Conservation (phyloP, 2,329 filamentous ascomycete species). For the Penicillium sp. region DNA sequence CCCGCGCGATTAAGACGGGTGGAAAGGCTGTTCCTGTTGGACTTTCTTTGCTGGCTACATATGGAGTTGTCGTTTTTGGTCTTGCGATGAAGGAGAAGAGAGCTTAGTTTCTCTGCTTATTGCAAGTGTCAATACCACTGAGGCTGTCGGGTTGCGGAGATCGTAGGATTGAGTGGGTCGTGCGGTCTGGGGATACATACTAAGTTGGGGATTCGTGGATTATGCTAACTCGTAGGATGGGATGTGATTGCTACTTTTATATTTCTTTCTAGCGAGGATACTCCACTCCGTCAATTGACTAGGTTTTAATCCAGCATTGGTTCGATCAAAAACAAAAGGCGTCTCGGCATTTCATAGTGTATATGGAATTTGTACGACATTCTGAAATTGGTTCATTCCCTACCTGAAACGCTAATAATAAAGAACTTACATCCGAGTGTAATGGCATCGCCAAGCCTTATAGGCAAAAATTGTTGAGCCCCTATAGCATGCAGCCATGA, state of each 20-base stretch:
- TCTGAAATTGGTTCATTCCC: constrained; percentile 7
- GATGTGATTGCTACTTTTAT: neutral
- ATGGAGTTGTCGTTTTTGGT: constrained; percentile 78
- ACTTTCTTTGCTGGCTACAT: constrained; percentile 74
- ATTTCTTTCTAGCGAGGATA: neutral
- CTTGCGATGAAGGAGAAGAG: constrained; percentile 55
- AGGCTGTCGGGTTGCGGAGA: neutral
- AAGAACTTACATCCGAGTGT: constrained; percentile 20
- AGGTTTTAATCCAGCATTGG: neutral
- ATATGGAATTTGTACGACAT: neutral
- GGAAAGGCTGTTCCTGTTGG: constrained; percentile 79
- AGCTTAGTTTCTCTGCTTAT: constrained; percentile 2
- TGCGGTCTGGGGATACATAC: neutral
- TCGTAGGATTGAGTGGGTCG: neutral
- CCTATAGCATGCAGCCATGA: neutral
- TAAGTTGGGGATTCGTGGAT: too few species aligned
- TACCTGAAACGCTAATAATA: constrained; percentile 16
- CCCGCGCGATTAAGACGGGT: constrained; percentile 75
- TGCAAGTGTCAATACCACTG: neutral
- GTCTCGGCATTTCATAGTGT: neutral
- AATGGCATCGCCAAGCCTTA: constrained; percentile 7
- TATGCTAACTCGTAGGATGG: neutral
- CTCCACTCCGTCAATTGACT: neutral
- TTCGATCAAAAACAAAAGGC: neutral
- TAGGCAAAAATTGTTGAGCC: neutral